Percentiles rank a stretch among this genome's conserved stretches.
These are phyloP conservation scores for Aspergillus phoenicis DNA, from an alignment of 2,329 filamentous ascomycete genomes.

Conservation along the genomic window DNA sequence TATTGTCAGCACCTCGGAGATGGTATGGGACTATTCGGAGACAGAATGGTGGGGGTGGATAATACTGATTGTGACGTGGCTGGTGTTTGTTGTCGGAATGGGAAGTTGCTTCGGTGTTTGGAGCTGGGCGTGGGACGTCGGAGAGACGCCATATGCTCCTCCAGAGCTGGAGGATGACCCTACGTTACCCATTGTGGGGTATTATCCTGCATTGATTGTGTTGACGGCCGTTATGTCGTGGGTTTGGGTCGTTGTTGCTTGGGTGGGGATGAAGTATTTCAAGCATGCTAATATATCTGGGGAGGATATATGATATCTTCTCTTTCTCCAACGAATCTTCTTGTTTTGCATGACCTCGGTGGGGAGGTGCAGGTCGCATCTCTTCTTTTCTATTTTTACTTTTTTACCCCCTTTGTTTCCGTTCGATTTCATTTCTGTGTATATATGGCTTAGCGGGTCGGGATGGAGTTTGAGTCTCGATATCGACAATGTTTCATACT, in stretches of 20 bases:
- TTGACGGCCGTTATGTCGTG: conserved; percentile 95
- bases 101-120: conserved; percentile 92
- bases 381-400: no score
- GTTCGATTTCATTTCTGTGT: not conserved
- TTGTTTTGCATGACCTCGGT: not conserved
- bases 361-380: no score
- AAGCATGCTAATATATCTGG: conserved; percentile 88
- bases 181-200: conserved; percentile 91
- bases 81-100: conserved; percentile 96
- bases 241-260: conserved; percentile 97
- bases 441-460: conserved; percentile 3
- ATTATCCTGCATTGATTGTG: conserved; percentile 93
- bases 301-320: conserved; percentile 49
- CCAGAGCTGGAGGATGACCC: conserved; percentile 94
- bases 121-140: conserved; percentile 99
- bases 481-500: not conserved
- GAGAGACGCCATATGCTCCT: conserved; percentile 91
- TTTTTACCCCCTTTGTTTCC: not conserved
- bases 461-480: conserved; percentile 7
- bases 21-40: conserved; percentile 81
- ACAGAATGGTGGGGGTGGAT: conserved; percentile 99
- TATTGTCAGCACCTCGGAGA: conserved; percentile 47
- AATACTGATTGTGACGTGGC: conserved; percentile 85
- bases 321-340: not conserved
- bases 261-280: conserved; percentile 99